Evolutionary conservation across 2,329 filamentous ascomycete species (phyloP).

Genomic region (Grosmannia clavigera): DNA sequence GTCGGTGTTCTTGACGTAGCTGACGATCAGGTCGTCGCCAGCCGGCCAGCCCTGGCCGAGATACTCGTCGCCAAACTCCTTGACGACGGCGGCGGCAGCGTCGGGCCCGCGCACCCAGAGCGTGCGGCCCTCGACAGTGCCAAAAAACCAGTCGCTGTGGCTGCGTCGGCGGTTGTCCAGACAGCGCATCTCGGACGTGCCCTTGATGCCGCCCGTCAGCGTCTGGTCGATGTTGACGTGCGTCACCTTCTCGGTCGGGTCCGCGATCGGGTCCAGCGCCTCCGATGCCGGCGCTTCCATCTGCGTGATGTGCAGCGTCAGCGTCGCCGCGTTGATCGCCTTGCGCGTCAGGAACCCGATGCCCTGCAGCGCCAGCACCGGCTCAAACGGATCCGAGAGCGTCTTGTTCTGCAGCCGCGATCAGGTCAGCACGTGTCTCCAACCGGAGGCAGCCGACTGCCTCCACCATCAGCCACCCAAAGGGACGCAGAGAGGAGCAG

Average conservation of each 20-base stretch:
- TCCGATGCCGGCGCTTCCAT: constrained; percentile 31
- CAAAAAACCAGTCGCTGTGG: constrained; percentile 72
- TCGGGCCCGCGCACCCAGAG: constrained; percentile 26
- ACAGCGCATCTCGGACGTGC: constrained; percentile 44
- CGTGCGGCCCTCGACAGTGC: constrained; percentile 50
- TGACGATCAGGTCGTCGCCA: constrained; percentile 53
- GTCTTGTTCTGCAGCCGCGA: constrained; percentile 52
- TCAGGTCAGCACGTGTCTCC: neutral
- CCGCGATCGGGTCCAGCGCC: constrained; percentile 20
- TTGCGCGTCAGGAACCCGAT: constrained; percentile 62
- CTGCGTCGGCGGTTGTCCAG: constrained; percentile 41
- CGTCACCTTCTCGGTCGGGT: constrained; percentile 19
- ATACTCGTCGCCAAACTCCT: constrained; percentile 35
- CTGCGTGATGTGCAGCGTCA: constrained; percentile 53
- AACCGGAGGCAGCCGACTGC: neutral
- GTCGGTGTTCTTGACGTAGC: constrained; percentile 41
- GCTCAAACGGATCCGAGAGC: constrained; percentile 56
- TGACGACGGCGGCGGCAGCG: constrained; percentile 32
- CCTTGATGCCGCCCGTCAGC: constrained; percentile 57
- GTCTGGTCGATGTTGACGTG: constrained; percentile 64
- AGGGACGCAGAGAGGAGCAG: neutral
- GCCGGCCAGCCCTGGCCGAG: constrained; percentile 39
- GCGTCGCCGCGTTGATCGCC: constrained; percentile 53
- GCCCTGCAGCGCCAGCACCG: constrained; percentile 60
- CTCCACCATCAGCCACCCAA: neutral